Conservation (phyloP, 306 rosid genomes). For the Vigna hirtella region DNA sequence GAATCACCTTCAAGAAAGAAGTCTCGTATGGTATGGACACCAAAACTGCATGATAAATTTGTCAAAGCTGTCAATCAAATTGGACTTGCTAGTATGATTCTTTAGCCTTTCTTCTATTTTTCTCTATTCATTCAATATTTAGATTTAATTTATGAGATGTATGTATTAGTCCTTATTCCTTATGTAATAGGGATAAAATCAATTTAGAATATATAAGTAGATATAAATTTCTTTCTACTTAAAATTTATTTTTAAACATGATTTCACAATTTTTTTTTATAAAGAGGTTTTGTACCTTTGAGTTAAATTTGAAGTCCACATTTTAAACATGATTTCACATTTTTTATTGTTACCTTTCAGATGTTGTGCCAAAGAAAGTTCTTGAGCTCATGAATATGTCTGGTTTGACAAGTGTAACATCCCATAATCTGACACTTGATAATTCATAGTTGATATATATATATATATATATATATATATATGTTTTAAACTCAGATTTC, state of each 20-base stretch:
- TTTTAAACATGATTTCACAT: not conserved
- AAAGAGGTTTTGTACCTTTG: no score
- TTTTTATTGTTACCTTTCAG: constrained; percentile 33
- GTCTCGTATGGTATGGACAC: constrained; percentile 70
- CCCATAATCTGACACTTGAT: no score
- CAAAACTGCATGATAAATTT: constrained; percentile 63
- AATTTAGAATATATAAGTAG: no score
- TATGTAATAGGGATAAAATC: no score
- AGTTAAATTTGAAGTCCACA: no score
- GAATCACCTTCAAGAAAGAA: constrained; percentile 57
- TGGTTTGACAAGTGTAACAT: constrained; percentile 54
- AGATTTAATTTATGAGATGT: no score
- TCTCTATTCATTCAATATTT: not conserved
- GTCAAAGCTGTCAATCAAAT: constrained; percentile 63
- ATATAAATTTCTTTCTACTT: no score
- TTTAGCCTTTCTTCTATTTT: constrained; percentile 4
- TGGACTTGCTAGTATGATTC: constrained; percentile 70
- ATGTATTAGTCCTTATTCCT: no score
- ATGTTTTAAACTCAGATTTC: no score
- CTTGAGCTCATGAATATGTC: constrained; percentile 69
- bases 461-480: no score
- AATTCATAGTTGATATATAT: no score
- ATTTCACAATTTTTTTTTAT: not conserved
- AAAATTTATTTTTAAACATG: no score
- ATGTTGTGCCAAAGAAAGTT: constrained; percentile 77